Base-by-base conservation (phyloP, 2,329 filamentous ascomycete species). In the Xylogone sp. region DNA sequence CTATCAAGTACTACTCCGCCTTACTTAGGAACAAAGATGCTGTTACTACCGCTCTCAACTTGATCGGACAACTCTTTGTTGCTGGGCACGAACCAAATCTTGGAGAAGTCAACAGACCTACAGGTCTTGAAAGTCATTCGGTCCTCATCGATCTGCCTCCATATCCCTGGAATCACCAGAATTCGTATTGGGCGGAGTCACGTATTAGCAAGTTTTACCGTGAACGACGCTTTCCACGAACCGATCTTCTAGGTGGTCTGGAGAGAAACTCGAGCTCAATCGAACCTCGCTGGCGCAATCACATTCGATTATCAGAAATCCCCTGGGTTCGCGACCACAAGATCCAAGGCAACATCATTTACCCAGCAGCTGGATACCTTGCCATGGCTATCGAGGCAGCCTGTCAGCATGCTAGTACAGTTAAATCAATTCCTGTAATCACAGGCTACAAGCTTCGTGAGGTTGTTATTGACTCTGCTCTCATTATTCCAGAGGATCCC, bases 11-110 rank as follows among this genome's bases (percentile, higher is more conserved):
- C 31, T 29, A 46, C 2, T 54, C 22, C 67, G 69, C 69, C 0
- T 74, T 88, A 2, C 60, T 78, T 2, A 75, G 81, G 27, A 76
- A 78, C 20, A 74, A 78, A 49, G 69, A 78, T 46, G 74, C 75
- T 1, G 74, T 76, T 1, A 69, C 73, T 13, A 69, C 70, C 0
- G 69, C 72, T 1, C 61, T 75, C 29, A 72, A 77, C 21, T 62
- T 75, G 1, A 75, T 75, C 1, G 72, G 68, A 1, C 68, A 62
- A 0, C 62, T 81, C 3, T 77, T 76, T 55, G 64, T 65, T n/a
- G 74, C 72, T 49, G 78, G 77, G 1, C 64, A 67, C 3, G 48
- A 61, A 2, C 57, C 80, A 10, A 63, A 78, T 48, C 71, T 81
- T 42, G 63, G 65, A 20, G 68, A 69, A 1, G 68, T 79, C 60